Evolutionary conservation across 1,284 basidiomycete genomes (phyloP), one percentile per base, ranked within the genome.

Genomic region (Sphaerobolus stellatus): DNA sequence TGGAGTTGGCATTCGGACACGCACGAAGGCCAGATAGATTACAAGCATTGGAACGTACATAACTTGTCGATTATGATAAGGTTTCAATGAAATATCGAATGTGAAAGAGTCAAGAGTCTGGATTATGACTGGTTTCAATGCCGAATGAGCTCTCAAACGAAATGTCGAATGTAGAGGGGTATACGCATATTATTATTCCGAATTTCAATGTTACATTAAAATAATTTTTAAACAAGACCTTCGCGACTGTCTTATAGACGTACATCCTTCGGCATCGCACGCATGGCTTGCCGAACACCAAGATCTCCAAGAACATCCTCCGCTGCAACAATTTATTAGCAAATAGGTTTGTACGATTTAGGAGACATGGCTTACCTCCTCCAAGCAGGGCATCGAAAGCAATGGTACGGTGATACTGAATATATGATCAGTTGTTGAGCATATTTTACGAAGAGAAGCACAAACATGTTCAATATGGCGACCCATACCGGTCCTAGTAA

Each of bases 401-500:
- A 45, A 83, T 75, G 11, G 81, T 84, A 48, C 84, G 77, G 64
- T 87, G 82, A 63, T 84, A 86, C 82, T 84, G 52, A 47, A 56
- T 50, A 54, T 56, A 49, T 53, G 41, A 48, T 30, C 38, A 34
- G 14, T 5, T 36, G 5, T 46, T 44, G 38, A 22, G 20, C 16
- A 24, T 18, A 7, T 43, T 18, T 18, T 6, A 33, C 41, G 40
- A 29, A 41, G 41, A 33, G 31, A 38, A 47, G 58, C 41, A 65
- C 71, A 50, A 62, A 85, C 85, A 63, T 88, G 86, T 69, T 89
- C 87, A 59, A 89, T 82, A 60, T 78, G 77, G 52, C 76, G 74
- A 38, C 88, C 88, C 86, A 89, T 83, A 53, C 88, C 87, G 16
- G 81, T 80, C 67, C 79, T 77, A 4, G 90, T 92, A 56, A 92